Evolutionary conservation across 768 basidiomycete genomes (phyloP), one percentile per base, ranked within the genome.

Genomic region (Pleurotus tuoliensis): DNA sequence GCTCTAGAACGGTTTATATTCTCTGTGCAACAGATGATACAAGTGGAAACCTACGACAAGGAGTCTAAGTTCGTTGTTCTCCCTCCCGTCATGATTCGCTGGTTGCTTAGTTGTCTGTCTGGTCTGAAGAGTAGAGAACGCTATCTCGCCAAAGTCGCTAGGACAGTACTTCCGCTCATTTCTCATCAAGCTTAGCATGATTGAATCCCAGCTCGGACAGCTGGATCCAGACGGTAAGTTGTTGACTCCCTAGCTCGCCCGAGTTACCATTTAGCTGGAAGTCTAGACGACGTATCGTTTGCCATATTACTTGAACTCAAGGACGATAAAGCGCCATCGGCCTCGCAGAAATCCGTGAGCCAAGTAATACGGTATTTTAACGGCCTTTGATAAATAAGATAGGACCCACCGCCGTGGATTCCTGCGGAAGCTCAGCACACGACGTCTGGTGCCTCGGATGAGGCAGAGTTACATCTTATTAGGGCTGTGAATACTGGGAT

Each of bases 1-100:
- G 80, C 92, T 13, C 72, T 97, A n/a, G 95, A 98, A 67, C 82
- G 94, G 2, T 97, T 90, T 69, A 81, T 96, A 16, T 93, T 97
- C 68, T 85, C 92, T 20, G 68, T 96, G n/a, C 85, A 88, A 58
- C 88, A 81, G 67, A 87, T 95, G 83, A 81, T 92, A 25, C 67
- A 84, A 54, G 79, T 90, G 25, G 88, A 89, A 59, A 62, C 76
- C 0, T 88, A 81, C 70, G 79, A 88, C 67, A 89, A 84, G 65
- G 85, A 90, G 60, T 80, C 81, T 16, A 81, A 82, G 90, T 88
- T 61, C 56, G 66, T 59, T 45, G 3, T 39, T 20, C 12, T 56
- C 56, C 49, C 24, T 25, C 5, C 24, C 24, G 5, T 25, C 24
- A 5, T 5, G 24, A 25, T 25, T 25, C 24, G 24, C 24, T 25